Evolutionary conservation across 1,284 basidiomycete species (phyloP).

Genomic region (Cystobasidium pallidum): DNA sequence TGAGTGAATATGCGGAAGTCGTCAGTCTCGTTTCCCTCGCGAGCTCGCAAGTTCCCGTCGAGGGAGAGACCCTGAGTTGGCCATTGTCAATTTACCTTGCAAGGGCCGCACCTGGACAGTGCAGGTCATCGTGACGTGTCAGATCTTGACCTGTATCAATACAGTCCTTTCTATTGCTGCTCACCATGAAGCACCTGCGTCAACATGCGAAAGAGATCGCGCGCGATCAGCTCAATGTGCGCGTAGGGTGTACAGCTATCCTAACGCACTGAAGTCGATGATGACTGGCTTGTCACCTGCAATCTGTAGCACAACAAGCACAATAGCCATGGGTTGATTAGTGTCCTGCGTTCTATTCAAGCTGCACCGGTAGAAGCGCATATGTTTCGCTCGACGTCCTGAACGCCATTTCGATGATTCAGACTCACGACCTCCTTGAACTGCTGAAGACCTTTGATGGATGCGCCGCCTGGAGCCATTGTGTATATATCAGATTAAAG

Average conservation of each 20-base stretch:
- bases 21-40: neutral
- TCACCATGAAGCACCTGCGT: conserved; percentile 40
- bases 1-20: conserved; percentile 6
- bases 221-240: conserved; percentile 14
- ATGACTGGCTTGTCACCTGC: conserved; percentile 41
- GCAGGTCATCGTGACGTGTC: neutral
- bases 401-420: neutral
- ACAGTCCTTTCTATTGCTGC: neutral
- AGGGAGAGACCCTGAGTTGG: no score
- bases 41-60: neutral
- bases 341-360: no score
- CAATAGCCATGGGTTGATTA: no score
- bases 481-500: no score
- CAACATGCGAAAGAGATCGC: neutral
- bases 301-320: conserved; percentile 6
- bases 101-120: conserved; percentile 33
- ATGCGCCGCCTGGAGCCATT: conserved; percentile 23
- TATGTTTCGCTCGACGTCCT: no score
- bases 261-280: conserved; percentile 42
- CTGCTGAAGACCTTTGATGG: conserved; percentile 33
- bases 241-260: neutral
- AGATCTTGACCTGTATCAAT: neutral
- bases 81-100: conserved; percentile 42
- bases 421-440: conserved; percentile 40
- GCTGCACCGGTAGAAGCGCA: no score